Evolutionary conservation across 202 grass and related monocot species (phyloP), one percentile per base, ranked within the genome.

Genomic region (Digitaria exilis): DNA sequence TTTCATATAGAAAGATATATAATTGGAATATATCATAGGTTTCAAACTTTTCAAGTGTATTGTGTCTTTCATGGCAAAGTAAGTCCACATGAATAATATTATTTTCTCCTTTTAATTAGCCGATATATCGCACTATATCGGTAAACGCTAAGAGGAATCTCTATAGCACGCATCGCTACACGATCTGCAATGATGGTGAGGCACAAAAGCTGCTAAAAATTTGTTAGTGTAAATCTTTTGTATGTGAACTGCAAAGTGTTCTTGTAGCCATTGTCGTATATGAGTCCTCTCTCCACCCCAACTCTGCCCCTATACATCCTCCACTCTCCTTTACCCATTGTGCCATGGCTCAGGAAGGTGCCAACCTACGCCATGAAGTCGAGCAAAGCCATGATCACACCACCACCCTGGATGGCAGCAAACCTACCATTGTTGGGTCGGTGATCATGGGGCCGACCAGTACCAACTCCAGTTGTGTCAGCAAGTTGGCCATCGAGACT

Each of bases 271-370:
- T 17, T 25, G 26, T 6, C 28, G 22, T 37, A 9, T 52, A 18
- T 15, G 8, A 37, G 49, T 46, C 28, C 13, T 18, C 21, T 49
- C 54, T 39, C 49, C 30, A 39, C 61, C 56, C n/a, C 9, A n/a
- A 18, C 7, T 21, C 19, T 57, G 16, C 73, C 24, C 16, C 22
- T 7, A 0, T 4, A 61, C 15, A 16, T 4, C 34, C 6, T 57
- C 19, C 32, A n/a, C n/a, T 48, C 56, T 6, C 22, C 9, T 61
- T 30, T 5, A 13, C 25, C 34, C 37, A 26, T 54, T 7, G 14
- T 0, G 9, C 37, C 28, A 83, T 87, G 84, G 63, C 80, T 80
- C 49, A 69, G 19, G 42, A 61, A 79, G 86, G 32, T n/a, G 2
- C 45, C 11, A 59, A 67, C 9, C 30, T 10, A 10, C 30, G 56